These are phyloP conservation scores for Rhizopogon vulgaris DNA, from an alignment of 768 basidiomycete genomes.

Conservation along the genomic window DNA sequence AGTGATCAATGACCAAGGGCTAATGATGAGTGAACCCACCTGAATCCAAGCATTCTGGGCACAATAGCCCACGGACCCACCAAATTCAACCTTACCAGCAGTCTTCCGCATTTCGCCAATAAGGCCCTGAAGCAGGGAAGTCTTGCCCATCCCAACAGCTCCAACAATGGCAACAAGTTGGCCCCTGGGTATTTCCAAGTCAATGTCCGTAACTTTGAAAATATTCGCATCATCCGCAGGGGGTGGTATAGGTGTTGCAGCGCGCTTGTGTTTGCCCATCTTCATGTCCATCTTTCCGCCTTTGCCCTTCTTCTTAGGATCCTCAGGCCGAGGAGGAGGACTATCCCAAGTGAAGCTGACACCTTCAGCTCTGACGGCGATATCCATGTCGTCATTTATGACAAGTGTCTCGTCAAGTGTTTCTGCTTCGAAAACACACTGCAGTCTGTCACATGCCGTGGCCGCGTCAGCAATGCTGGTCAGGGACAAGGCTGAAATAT, in stretches of 20 bases:
- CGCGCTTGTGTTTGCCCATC: constrained; percentile 13
- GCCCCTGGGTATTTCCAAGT: constrained; percentile 66
- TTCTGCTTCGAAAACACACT: constrained; percentile 82
- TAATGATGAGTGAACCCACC: constrained; percentile 23
- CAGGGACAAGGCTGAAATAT: constrained; percentile 52
- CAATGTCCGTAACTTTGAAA: constrained; percentile 65
- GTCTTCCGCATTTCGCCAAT: constrained; percentile 81
- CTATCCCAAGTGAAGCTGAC: constrained; percentile 88
- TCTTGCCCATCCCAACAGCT: constrained; percentile 50
- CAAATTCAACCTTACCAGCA: constrained; percentile 60
- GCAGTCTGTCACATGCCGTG: constrained; percentile 65
- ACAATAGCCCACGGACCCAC: constrained; percentile 76
- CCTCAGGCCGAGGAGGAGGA: constrained; percentile 47
- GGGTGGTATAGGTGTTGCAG: constrained; percentile 15
- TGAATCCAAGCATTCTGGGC: constrained; percentile 92
- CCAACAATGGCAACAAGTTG: constrained; percentile 83
- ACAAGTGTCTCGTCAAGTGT: constrained; percentile 51
- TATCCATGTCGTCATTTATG: constrained; percentile 48
- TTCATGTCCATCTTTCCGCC: constrained; percentile 2
- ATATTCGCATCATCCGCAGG: constrained; percentile 31
- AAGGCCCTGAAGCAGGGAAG: constrained; percentile 64
- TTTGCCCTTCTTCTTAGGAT: constrained; percentile 10
- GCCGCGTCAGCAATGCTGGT: constrained; percentile 79
- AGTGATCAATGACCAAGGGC: background rate
- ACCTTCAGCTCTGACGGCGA: constrained; percentile 59